These are phyloP conservation scores for Chrysopogon serrulatus DNA, from an alignment of 176 grass and related monocot genomes.

Conservation along the genomic window DNA sequence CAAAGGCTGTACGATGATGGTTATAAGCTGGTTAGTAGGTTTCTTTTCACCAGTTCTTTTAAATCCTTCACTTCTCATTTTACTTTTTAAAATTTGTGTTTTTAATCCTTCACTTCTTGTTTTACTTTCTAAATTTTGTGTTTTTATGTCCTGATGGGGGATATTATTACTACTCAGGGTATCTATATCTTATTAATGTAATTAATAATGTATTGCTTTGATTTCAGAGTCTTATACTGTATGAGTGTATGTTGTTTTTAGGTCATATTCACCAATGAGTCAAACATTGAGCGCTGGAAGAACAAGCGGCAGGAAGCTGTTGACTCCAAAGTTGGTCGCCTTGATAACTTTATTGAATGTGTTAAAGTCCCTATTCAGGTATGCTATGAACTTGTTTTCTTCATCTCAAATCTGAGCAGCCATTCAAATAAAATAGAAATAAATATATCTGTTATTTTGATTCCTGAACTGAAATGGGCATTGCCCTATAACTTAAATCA, in stretches of 20 bases:
- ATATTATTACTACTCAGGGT: not conserved
- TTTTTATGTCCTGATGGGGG: not conserved
- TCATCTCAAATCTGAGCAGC: constrained; percentile 4
- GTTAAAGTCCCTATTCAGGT: constrained; percentile 87
- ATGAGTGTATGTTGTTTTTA: constrained; percentile 37
- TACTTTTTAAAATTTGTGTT: not conserved
- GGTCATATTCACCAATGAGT: constrained; percentile 97
- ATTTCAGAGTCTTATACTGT: not conserved
- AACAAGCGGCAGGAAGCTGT: constrained; percentile 84
- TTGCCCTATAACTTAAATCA: not conserved
- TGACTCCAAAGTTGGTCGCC: constrained; percentile 92
- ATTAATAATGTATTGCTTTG: not conserved
- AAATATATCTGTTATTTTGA: constrained; percentile 6
- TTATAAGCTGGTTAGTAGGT: constrained; percentile 76
- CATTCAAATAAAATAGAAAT: not conserved
- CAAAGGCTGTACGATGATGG: constrained; percentile 61
- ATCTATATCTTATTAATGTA: not conserved
- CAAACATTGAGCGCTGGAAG: constrained; percentile 89
- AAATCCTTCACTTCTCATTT: not conserved
- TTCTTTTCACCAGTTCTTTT: constrained; percentile 15
- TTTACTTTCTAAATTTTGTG: not conserved
- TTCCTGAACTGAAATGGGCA: not conserved
- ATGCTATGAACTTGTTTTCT: constrained; percentile 2
- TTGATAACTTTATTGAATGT: constrained; percentile 75
- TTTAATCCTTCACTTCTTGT: too few species aligned